These are phyloP conservation scores for Eremomyces bilateralis DNA, from an alignment of 495 filamentous ascomycete species.

Conservation along the genomic window DNA sequence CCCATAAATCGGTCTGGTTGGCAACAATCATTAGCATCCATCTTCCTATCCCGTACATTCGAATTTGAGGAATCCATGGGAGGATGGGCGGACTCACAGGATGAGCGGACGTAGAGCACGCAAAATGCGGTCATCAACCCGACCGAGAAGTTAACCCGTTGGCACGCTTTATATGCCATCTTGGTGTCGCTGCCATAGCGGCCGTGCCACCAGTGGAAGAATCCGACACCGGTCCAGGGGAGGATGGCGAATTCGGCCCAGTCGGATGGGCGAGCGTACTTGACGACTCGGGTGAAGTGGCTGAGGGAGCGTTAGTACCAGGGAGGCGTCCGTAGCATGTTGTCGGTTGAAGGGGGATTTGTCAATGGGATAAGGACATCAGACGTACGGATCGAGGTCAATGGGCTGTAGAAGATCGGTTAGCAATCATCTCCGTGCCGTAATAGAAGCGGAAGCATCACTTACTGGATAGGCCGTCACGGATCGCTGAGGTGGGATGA, in stretches of 20 bases:
- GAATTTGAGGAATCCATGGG: background rate
- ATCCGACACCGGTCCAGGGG: constrained; percentile 45
- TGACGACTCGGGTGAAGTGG: constrained; percentile 70
- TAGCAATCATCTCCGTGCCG: too few relatives aligned
- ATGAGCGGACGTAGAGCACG: constrained; percentile 12
- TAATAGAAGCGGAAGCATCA: too few relatives aligned
- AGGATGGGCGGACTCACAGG: background rate
- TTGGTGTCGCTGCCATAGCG: constrained; percentile 64
- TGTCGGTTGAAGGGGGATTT: constrained; percentile 9
- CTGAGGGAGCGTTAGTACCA: too few relatives aligned
- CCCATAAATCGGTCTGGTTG: constrained; percentile 60
- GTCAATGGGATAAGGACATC: constrained; percentile 7
- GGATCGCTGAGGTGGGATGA: too few relatives aligned
- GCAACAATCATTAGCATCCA: background rate
- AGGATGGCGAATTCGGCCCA: constrained; percentile 45
- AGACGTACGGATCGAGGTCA: constrained; percentile 83
- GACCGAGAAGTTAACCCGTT: constrained; percentile 52
- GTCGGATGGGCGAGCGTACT: constrained; percentile 69
- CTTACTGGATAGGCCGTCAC: too few relatives aligned
- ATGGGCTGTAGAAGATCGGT: constrained; percentile 82
- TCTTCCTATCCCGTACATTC: background rate
- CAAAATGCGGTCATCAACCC: constrained; percentile 55
- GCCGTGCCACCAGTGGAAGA: constrained; percentile 63
- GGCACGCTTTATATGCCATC: constrained; percentile 49
- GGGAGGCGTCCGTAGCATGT: too few relatives aligned